Evolutionary conservation across 345 rosid genomes (phyloP), one percentile per base, ranked within the genome.

Genomic region (Capsella bursapastoris): DNA sequence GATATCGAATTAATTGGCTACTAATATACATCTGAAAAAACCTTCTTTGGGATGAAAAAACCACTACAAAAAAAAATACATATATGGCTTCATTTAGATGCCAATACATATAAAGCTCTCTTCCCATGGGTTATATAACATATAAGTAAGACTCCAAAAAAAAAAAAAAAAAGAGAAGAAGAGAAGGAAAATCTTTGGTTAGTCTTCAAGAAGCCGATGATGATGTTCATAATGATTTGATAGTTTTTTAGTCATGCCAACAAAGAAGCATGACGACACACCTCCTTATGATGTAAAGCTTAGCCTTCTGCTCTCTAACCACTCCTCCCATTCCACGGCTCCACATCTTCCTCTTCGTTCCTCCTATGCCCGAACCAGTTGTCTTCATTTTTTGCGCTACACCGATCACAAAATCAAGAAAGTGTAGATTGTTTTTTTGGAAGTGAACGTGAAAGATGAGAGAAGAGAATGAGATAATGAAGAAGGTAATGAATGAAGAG

Each of bases 221-320:
- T 40, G 55, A 15, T 57, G 45, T 5, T 57, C 34, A 41, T 37
- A 5, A 37, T 56, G 38, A 77, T 35, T 16, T 57, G 80, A 70
- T 22, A 22, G 25, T 34, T 6, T 53, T 32, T 40, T 62, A 90
- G 49, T 90, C 98, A 79, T 89, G 89, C 96, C 96, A 87, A 51
- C 90, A 89, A 65, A 89, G 85, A 44, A 89, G 88, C 96, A 89
- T 93, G 73, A 90, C 89, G 0, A 93, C 93, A 65, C 98, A 90
- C 71, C 97, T 88, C 71, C 92, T 79, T 22, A 93, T 90, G 22
- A 93, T 90, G 71, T 93, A 93, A 64, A 90, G 89, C 76, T 81
- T 82, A 14, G 97, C 97, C 82, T 85, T 90, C 76, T 89, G 98
- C 73, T 93, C 97, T 81, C 86, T 80, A 5, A 90, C 86, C 57